Evolutionary conservation across 371 early-diverging fungal genomes (phyloP).

Genomic region (Rhizomucor pusillus): DNA sequence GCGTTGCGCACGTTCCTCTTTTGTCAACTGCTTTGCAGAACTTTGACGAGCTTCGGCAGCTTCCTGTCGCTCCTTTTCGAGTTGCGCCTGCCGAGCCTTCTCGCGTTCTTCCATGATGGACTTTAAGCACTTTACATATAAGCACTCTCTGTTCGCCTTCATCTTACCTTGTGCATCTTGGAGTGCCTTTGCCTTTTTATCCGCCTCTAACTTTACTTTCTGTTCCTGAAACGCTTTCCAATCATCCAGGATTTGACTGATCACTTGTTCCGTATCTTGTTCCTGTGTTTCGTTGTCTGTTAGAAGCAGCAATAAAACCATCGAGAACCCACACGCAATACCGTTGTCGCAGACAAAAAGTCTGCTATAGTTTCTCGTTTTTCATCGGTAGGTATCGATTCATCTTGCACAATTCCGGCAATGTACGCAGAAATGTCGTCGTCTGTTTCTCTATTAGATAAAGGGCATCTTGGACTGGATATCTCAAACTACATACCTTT

Average conservation of each 20-base stretch:
- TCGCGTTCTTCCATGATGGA: constrained; percentile 49
- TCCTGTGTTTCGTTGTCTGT: constrained; percentile 18
- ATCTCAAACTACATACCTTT: background rate
- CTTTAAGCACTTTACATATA: no score
- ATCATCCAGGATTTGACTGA: constrained; percentile 30
- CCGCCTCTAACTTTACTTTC: constrained; percentile 30
- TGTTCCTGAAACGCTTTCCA: constrained; percentile 38
- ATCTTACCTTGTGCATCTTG: constrained; percentile 42
- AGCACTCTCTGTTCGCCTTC: no score
- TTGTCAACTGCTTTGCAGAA: constrained; percentile 32
- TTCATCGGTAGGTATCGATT: constrained; percentile 52
- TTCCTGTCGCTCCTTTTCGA: constrained; percentile 58
- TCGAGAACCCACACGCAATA: constrained; percentile 1
- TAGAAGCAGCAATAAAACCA: background rate
- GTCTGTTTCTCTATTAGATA: constrained; percentile 14
- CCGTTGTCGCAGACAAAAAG: constrained; percentile 52
- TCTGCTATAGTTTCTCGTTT: constrained; percentile 56
- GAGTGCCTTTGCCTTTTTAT: constrained; percentile 33
- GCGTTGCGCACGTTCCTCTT: constrained; percentile 52
- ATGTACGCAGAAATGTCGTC: constrained; percentile 55
- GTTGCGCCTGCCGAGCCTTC: constrained; percentile 69
- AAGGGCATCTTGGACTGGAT: no score
- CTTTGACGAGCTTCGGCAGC: constrained; percentile 14
- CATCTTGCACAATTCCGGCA: constrained; percentile 54
- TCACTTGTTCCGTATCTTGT: constrained; percentile 31